Evolutionary conservation across 371 early-diverging fungal genomes (phyloP).

Genomic region (Capillidium rhysosporum): DNA sequence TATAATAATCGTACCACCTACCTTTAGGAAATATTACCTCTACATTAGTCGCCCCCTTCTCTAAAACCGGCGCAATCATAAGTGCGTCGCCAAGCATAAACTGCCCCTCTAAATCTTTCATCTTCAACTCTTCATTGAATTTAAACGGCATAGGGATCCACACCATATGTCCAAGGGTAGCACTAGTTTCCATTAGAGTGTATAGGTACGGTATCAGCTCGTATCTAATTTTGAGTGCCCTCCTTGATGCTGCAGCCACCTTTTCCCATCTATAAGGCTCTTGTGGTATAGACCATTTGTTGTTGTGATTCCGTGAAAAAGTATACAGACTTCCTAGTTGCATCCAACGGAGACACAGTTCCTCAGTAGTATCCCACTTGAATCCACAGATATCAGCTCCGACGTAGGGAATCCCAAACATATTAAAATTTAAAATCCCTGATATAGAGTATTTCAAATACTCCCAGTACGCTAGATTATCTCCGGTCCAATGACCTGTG

Average conservation of each 20-base stretch:
- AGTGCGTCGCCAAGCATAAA: slow-evolving; percentile 62
- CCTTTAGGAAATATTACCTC: slow-evolving; percentile 50
- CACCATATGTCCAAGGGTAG: slow-evolving; percentile 36
- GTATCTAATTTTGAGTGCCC: slow-evolving; percentile 30
- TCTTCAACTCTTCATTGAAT: slow-evolving; percentile 48
- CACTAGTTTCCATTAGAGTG: slow-evolving; percentile 27
- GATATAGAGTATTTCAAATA: slow-evolving; percentile 26
- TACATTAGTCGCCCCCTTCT: slow-evolving; percentile 23
- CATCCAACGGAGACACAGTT: slow-evolving; percentile 43
- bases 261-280: slow-evolving; percentile 31
- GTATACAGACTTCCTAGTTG: slow-evolving; percentile 58
- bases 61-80: slow-evolving; percentile 51
- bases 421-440: slow-evolving; percentile 31
- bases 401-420: slow-evolving; percentile 42
- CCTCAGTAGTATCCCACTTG: slow-evolving; percentile 24
- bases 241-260: slow-evolving; percentile 21
- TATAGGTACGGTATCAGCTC: slow-evolving; percentile 40
- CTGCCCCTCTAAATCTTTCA: slow-evolving; percentile 57
- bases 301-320: slow-evolving; percentile 43
- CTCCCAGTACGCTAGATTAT: slow-evolving; percentile 32
- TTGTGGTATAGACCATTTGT: slow-evolving; percentile 30
- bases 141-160: slow-evolving; percentile 46
- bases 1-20: no score
- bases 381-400: slow-evolving; percentile 54
- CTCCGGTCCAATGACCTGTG: slow-evolving; percentile 48